Percentiles rank a stretch among this genome's conserved stretches.
Evolutionary conservation across 192 early-diverging fungal species (phyloP).

Genomic region (Umbelopsis sp.): DNA sequence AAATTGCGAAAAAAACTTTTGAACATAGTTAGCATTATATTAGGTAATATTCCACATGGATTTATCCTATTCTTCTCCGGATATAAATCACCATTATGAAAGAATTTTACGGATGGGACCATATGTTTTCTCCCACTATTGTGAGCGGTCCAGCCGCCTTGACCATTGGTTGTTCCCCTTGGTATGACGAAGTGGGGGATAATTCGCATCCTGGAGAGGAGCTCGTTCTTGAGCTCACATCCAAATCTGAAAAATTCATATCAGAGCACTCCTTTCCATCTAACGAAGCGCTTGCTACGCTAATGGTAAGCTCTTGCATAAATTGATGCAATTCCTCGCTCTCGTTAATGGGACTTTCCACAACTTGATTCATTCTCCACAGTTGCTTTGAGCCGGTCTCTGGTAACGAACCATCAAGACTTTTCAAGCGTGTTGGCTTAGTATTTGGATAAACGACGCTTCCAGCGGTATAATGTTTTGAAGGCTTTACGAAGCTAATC

Average conservation of each 20-base stretch:
- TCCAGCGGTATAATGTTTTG: neutral
- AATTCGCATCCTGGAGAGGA: constrained; percentile 6
- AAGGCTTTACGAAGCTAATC: neutral
- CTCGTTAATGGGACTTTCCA: neutral
- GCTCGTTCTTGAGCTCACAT: constrained; percentile 10
- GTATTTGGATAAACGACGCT: neutral
- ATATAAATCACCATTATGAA: neutral
- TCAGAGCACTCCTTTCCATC: constrained; percentile 7
- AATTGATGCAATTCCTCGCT: neutral
- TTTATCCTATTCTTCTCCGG: neutral
- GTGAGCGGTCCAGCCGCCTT: constrained; percentile 20
- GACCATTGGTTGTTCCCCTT: neutral
- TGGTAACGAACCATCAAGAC: neutral
- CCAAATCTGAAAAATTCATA: constrained; percentile 17
- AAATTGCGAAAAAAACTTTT: neutral
- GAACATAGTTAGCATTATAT: neutral
- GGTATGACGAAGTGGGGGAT: neutral
- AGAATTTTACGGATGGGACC: constrained; percentile 1
- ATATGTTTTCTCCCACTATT: constrained; percentile 9
- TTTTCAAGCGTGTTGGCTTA: neutral
- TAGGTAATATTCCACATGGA: neutral
- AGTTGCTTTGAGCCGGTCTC: neutral
- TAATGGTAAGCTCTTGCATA: neutral
- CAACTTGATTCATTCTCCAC: neutral
- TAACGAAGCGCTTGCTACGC: constrained; percentile 10